Evolutionary conservation across 2,329 filamentous ascomycete genomes (phyloP), one percentile per base, ranked within the genome.

Genomic region (Sporothrix schenckii): DNA sequence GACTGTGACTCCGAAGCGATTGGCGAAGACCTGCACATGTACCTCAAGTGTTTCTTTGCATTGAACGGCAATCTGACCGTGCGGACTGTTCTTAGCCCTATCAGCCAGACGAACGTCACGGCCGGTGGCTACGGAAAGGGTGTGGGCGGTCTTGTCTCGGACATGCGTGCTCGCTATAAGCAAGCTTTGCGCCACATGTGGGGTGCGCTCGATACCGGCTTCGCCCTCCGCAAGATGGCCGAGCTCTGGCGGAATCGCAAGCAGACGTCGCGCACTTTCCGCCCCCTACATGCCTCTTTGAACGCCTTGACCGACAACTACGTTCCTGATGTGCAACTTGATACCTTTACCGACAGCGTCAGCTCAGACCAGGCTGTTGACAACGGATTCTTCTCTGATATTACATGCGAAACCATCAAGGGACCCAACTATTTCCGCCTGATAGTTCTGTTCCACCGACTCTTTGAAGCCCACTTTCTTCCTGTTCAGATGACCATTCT

Each of bases 1-100:
- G 90, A 92, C 76, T 86, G 87, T 69, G 89, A 87, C 67, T 84
- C 87, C 1, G 89, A 91, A 72, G 89, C 90, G 24, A 92, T 92
- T 74, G 90, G 90, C 56, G 90, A 92, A 79, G 90, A 92, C 76
- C 79, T 92, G 76, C 90, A 92, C 80, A 92, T 92, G 90, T 91
- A 91, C 76, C 83, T 92, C 73, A 92, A 92, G 82, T 92, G 89
- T 78, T 92, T 92, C 81, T 92, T 92, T 74, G 88, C 89, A 0
- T 84, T 91, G 21, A 90, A 90, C 72, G 90, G 90, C 3, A 88
- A 91, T 76, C 77, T 92, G 69, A 88, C 88, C 14, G 86, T 86
- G 61, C 84, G 86, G 65, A 87, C 89, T 3, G 84, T 92, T 41
- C 81, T 89, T 74, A 89, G 88, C 72, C 89, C 90, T 2, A 89